A percentile compares a stretch with the other conserved stretches of the same genome.
Evolutionary conservation across 805 yeast species (phyloP).

Genomic region (Metschnikowia shivogae): DNA sequence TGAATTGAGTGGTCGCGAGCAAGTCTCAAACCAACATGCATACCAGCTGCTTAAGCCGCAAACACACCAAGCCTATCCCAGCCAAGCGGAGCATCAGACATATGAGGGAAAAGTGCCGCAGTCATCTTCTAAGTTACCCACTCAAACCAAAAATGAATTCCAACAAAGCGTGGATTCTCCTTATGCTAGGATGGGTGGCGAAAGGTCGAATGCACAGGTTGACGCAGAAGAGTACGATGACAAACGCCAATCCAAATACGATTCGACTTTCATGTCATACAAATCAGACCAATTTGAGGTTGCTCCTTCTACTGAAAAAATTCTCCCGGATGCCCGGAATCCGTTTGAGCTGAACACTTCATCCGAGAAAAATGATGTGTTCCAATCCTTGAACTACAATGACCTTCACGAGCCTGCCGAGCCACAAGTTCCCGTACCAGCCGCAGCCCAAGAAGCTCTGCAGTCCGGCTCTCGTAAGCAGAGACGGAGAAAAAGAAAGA

Average conservation of each 20-base stretch:
- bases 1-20: background rate
- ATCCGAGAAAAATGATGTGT: slow-evolving; percentile 5
- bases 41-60: slow-evolving; percentile 5
- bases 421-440: background rate
- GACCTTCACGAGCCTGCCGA: slow-evolving; percentile 13
- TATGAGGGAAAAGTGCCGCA: background rate
- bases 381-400: slow-evolving; percentile 27
- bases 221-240: slow-evolving; percentile 4
- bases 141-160: slow-evolving; percentile 12
- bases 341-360: slow-evolving; percentile 8
- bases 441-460: background rate
- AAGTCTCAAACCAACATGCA: background rate
- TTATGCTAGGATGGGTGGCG: slow-evolving; percentile 7
- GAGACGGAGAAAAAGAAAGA: slow-evolving; percentile 54
- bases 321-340: slow-evolving; percentile 6
- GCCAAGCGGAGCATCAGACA: background rate
- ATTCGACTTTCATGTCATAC: slow-evolving; percentile 22
- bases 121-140: slow-evolving; percentile 9
- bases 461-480: slow-evolving; percentile 22
- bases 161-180: slow-evolving; percentile 13
- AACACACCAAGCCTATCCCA: slow-evolving; percentile 1
- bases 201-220: background rate
- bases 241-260: slow-evolving; percentile 7
- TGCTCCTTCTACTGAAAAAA: background rate
- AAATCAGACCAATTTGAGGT: slow-evolving; percentile 19